A percentile compares a stretch with the other conserved stretches of the same genome.
Conservation (phyloP, 2,329 filamentous ascomycete genomes). For the Ophiobolus disseminans region DNA sequence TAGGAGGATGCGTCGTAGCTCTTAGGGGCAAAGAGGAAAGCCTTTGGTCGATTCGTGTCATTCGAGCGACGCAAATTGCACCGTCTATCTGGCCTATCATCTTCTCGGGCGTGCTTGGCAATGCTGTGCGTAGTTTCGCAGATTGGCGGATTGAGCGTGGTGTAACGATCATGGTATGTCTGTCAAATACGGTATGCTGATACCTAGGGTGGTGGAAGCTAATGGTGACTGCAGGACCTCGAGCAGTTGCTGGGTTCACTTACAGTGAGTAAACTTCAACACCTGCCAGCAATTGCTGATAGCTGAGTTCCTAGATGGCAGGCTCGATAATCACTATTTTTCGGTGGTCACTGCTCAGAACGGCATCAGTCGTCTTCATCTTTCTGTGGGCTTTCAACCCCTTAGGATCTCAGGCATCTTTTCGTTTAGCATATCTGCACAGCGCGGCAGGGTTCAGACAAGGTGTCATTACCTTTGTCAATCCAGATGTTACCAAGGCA, state of each 20-base stretch:
- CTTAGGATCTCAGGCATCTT: constrained; percentile 15
- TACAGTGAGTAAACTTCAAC: background rate
- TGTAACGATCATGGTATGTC: background rate
- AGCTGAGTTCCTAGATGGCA: background rate
- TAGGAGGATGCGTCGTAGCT: background rate
- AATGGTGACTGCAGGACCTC: no score
- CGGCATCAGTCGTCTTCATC: background rate
- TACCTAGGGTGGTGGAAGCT: background rate
- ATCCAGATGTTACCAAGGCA: background rate
- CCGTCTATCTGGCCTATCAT: background rate
- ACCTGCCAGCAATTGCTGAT: background rate
- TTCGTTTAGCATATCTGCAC: constrained; percentile 1
- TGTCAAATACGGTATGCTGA: background rate
- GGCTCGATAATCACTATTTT: background rate
- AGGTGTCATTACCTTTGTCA: background rate
- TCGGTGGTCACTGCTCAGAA: background rate
- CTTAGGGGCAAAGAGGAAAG: background rate
- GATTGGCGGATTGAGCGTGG: background rate
- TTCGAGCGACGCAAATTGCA: background rate
- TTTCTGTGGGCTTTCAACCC: constrained; percentile 11
- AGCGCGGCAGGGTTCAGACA: background rate
- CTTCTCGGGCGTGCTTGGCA: background rate
- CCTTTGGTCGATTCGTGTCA: background rate
- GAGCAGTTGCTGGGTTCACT: background rate
- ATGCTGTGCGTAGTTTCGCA: background rate